Evolutionary conservation across 805 yeast species (phyloP), one percentile per base, ranked within the genome.

Genomic region (Saccharomycopsis sp.): DNA sequence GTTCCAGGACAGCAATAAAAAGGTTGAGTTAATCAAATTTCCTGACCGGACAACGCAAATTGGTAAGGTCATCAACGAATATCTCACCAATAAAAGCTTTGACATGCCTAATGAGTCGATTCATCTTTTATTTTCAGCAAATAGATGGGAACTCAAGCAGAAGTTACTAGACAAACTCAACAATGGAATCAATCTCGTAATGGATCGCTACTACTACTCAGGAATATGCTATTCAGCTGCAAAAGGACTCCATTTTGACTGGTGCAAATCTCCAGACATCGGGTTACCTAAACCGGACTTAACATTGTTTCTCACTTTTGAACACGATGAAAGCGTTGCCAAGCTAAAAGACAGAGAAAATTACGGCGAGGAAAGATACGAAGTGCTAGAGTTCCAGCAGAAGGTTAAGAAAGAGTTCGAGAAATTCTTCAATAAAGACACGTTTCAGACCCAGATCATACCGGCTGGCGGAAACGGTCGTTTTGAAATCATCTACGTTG

Each of bases 341-440:
- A 77, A 75, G 47, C 66, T 76, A 25, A 67, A 75, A 22, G 63
- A 68, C 19, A 76, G 98, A 57, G 83, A 82, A 9, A 96, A 96
- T 0, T 94, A 87, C 75, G 99, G 99, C 14, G 87, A 84, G n/a
- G 99, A 94, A 70, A 75, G 97, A 56, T 94, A 94, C 72, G 99
- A 94, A 69, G 79, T 78, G 25, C 69, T 71, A 2, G 83, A 79
- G 54, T 87, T 94, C 67, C 99, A 94, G 68, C 70, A 72, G n/a
- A 75, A 74, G 44, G 99, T 94, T 2, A 81, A 83, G 60, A 50
- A 66, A 8, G 75, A 83, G 61, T 94, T 92, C 67, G 73, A 77
- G 57, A 62, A 69, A 20, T 74, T 85, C 49, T 74, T 81, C 59
- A 63, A 69, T 50, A 23, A 51, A 24, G 47, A 55, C 15, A 52